Percentiles rank a stretch among this genome's conserved stretches.
phyloP scores from a whole-genome alignment of 2,329 filamentous ascomycete genomes.

The Salinomyces thailandicus region DNA sequence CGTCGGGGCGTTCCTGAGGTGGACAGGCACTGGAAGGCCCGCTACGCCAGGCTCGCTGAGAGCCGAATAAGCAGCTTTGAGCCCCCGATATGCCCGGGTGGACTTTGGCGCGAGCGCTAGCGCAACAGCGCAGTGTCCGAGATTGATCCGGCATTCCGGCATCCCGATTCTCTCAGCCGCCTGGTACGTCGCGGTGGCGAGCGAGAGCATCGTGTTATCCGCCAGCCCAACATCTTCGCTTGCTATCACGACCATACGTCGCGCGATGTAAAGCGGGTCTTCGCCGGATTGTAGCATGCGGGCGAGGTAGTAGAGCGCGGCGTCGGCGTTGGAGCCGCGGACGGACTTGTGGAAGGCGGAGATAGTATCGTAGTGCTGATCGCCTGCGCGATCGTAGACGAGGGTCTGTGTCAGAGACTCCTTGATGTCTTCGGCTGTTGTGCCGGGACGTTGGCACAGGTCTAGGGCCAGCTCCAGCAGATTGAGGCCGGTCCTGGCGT shows the following conservation, averaged over 20 bases:
- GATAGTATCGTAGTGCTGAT: slow-evolving; percentile 96
- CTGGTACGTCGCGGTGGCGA: slow-evolving; percentile 77
- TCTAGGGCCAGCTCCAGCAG: slow-evolving; percentile 82
- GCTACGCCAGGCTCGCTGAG: slow-evolving; percentile 76
- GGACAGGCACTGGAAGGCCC: slow-evolving; percentile 69
- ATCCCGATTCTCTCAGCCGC: slow-evolving; percentile 89
- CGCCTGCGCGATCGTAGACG: slow-evolving; percentile 87
- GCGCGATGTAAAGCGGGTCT: slow-evolving; percentile 83
- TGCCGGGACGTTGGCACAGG: slow-evolving; percentile 51
- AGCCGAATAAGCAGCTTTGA: slow-evolving; percentile 70
- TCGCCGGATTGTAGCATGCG: slow-evolving; percentile 94
- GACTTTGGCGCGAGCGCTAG: slow-evolving; percentile 74
- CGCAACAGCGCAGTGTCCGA: slow-evolving; percentile 78
- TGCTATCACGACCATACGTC: slow-evolving; percentile 87
- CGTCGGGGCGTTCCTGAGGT: slow-evolving; percentile 86
- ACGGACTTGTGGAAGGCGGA: slow-evolving; percentile 95
- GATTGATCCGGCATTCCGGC: slow-evolving; percentile 85
- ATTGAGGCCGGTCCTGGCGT: slow-evolving; percentile 86
- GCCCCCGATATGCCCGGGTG: slow-evolving; percentile 70
- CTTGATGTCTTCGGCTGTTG: slow-evolving; percentile 67
- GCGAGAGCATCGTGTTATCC: slow-evolving; percentile 68
- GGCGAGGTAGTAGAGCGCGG: slow-evolving; percentile 84
- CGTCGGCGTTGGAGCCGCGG: slow-evolving; percentile 75
- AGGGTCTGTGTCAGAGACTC: slow-evolving; percentile 77
- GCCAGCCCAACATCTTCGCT: slow-evolving; percentile 89